Percentiles rank a stretch among this genome's conserved stretches.
Evolutionary conservation across 257 asterid species (phyloP).

Genomic region (Salvia splendens): DNA sequence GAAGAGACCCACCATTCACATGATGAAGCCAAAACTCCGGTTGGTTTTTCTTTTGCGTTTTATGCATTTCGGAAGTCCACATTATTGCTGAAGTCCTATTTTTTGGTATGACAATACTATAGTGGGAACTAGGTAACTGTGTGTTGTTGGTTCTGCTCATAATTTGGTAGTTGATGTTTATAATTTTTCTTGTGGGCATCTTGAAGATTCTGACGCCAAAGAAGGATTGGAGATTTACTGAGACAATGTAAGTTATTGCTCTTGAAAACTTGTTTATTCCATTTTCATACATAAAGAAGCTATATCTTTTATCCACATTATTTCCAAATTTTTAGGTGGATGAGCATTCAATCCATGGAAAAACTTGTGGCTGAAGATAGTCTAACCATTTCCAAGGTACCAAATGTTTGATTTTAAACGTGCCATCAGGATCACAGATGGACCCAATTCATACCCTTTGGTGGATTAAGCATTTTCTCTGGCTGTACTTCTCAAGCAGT

Average conservation of each 20-base stretch:
- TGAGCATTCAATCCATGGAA: conserved; percentile 57
- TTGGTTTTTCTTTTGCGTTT: conserved; percentile 39
- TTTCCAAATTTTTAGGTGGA: conserved; percentile 63
- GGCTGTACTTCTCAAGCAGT: conserved; percentile 19
- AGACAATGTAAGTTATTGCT: conserved; percentile 61
- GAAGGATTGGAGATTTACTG: conserved; percentile 56
- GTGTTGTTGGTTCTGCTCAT: conserved; percentile 14
- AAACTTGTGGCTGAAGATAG: conserved; percentile 39
- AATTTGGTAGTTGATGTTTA: conserved; percentile 26
- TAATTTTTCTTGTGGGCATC: conserved; percentile 36
- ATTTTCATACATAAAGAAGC: conserved; percentile 23
- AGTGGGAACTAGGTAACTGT: not conserved
- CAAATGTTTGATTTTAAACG: conserved; percentile 19
- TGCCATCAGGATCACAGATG: not conserved
- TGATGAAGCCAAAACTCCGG: conserved; percentile 61
- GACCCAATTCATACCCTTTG: not conserved
- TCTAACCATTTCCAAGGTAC: conserved; percentile 62
- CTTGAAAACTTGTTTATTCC: conserved; percentile 25
- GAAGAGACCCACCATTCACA: conserved; percentile 44
- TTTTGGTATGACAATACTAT: not conserved
- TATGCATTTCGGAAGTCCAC: conserved; percentile 15
- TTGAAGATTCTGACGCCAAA: conserved; percentile 45
- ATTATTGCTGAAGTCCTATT: not conserved
- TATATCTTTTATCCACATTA: conserved; percentile 28
- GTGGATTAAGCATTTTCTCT: not conserved